Evolutionary conservation across 2,329 filamentous ascomycete genomes (phyloP).

Genomic region (Aquanectria penicillioides): DNA sequence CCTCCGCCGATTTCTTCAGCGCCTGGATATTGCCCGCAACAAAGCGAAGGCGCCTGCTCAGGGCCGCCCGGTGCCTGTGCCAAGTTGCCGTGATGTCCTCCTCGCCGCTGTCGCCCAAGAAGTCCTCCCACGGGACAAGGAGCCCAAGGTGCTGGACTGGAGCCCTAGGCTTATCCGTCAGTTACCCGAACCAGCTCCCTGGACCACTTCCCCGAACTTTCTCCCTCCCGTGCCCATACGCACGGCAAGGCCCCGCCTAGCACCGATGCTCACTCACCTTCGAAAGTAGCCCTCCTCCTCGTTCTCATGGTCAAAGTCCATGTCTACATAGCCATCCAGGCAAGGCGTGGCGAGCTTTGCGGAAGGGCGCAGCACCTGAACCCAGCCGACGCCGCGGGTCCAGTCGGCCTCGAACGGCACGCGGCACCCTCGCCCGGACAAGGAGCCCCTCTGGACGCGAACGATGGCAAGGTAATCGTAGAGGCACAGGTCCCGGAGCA

Average conservation of each 20-base stretch:
- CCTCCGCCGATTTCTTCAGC: conserved; percentile 9
- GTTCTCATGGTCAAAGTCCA: conserved; percentile 6
- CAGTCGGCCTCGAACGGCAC: conserved; percentile 4
- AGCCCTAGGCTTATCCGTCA: background rate
- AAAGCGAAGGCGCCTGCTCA: background rate
- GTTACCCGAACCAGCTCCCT: no score
- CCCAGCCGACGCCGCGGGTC: background rate
- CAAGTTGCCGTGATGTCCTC: background rate
- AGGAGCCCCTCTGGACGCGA: background rate
- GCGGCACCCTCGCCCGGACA: no score
- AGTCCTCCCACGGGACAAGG: background rate
- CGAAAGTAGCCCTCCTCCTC: background rate
- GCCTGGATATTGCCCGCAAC: conserved; percentile 7
- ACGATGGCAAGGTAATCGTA: conserved; percentile 3
- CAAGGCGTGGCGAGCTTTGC: conserved; percentile 1
- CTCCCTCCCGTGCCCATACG: no score
- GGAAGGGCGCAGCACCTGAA: background rate
- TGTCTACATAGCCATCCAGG: conserved; percentile 1
- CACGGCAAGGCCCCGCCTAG: no score
- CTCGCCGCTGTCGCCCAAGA: background rate
- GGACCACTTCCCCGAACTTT: no score
- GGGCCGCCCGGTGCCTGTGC: no score
- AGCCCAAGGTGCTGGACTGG: conserved; percentile 2
- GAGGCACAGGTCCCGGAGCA: background rate
- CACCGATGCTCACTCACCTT: background rate